Evolutionary conservation across 768 basidiomycete species (phyloP).

Genomic region (Psilocybe cubensis): DNA sequence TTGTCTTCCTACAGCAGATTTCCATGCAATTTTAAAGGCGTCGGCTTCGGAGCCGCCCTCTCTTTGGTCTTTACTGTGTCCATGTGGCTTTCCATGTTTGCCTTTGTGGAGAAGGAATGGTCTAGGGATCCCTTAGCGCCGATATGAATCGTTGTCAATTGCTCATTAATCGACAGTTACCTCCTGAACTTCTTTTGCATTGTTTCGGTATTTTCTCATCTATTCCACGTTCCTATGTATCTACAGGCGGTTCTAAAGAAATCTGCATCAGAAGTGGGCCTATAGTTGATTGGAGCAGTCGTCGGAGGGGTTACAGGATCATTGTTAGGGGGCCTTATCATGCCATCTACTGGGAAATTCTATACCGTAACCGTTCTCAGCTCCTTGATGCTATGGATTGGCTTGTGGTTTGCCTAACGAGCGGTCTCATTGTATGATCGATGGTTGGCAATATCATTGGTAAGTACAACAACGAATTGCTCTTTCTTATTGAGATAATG

Average conservation of each 20-base stretch:
- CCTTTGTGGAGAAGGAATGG: slow-evolving; percentile 47
- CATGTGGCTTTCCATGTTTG: slow-evolving; percentile 42
- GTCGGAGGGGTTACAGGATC: slow-evolving; percentile 51
- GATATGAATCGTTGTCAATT: slow-evolving; percentile 51
- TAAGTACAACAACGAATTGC: slow-evolving; percentile 27
- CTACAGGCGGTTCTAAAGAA: slow-evolving; percentile 58
- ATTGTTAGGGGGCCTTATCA: slow-evolving; percentile 52
- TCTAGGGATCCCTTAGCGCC: slow-evolving; percentile 68
- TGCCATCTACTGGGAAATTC: slow-evolving; percentile 63
- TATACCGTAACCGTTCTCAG: slow-evolving; percentile 51
- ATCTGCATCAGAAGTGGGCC: slow-evolving; percentile 50
- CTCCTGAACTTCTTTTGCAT: slow-evolving; percentile 62
- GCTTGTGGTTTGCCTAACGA: slow-evolving; percentile 41
- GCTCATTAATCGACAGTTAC: slow-evolving; percentile 54
- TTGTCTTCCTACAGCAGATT: slow-evolving; percentile 52
- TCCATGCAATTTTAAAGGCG: slow-evolving; percentile 56
- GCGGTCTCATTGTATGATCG: slow-evolving; percentile 42
- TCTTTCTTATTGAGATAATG: not conserved
- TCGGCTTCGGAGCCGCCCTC: slow-evolving; percentile 65
- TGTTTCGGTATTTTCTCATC: slow-evolving; percentile 43
- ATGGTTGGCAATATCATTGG: slow-evolving; percentile 43
- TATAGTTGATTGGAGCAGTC: slow-evolving; percentile 54
- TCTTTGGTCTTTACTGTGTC: slow-evolving; percentile 59
- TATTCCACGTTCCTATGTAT: slow-evolving; percentile 61
- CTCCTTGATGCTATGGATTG: slow-evolving; percentile 41